A percentile compares a stretch with the other conserved stretches of the same genome.
Evolutionary conservation across 139 green algal genomes (phyloP).

Genomic region (Trebouxia sp.): DNA sequence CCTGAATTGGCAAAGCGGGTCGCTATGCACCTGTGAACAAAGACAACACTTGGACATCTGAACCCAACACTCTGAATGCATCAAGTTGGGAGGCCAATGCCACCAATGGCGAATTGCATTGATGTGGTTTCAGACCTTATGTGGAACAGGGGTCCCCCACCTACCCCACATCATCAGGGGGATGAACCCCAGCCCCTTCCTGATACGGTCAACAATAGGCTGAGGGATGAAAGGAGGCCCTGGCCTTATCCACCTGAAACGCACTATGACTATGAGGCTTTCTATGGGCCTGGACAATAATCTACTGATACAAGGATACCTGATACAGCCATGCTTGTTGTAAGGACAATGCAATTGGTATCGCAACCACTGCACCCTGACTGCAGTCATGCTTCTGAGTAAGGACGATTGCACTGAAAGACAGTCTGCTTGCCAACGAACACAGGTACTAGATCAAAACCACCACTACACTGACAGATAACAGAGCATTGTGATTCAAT

Average conservation of each 20-base stretch:
- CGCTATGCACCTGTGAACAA: not conserved
- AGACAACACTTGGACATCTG: not conserved
- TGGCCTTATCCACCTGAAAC: conserved; percentile 23
- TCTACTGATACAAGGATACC: no score
- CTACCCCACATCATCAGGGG: conserved; percentile 61
- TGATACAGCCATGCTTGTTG: no score
- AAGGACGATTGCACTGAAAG: no score
- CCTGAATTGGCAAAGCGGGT: not conserved
- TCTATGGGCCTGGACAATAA: no score
- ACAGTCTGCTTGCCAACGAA: no score
- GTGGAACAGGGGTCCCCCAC: conserved; percentile 51
- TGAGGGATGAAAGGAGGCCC: conserved; percentile 50
- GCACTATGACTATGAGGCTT: no score
- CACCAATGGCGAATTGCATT: not conserved
- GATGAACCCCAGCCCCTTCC: conserved; percentile 39
- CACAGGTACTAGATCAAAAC: no score
- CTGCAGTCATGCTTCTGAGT: no score
- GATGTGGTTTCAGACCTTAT: conserved; percentile 9
- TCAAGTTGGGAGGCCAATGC: not conserved
- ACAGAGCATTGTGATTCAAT: no score
- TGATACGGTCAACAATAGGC: not conserved
- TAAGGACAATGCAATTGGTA: no score
- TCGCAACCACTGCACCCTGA: no score
- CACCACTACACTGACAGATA: no score
- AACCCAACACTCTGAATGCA: not conserved